Evolutionary conservation across 768 basidiomycete species (phyloP), one percentile per base, ranked within the genome.

Genomic region (Pulveroboletus ravenelii): DNA sequence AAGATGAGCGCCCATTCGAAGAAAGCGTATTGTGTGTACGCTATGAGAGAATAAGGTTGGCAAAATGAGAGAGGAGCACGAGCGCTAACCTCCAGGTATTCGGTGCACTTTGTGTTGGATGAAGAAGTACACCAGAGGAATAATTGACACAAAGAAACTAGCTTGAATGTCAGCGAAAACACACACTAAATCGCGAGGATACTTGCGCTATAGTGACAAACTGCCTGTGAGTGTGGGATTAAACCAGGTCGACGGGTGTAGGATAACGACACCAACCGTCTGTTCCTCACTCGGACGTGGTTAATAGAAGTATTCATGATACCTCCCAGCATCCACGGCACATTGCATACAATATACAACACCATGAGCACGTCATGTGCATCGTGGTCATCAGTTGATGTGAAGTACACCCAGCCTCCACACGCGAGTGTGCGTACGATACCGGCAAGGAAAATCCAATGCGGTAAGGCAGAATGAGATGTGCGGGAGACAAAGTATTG

Each of bases 341-440:
- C 60, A 60, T 89, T 92, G 64, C 82, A 79, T 4, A 89, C 74
- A 54, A 95, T 87, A 62, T 94, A 95, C 45, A 78, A 66, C 52
- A 94, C 83, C 93, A 95, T 95, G 63, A 84, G 81, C 34, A 92
- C 69, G 63, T 95, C 93, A 69, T 95, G 93, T 13, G 75, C 73
- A 60, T 88, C 85, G 58, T 91, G 89, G 68, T 88, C 78, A 63
- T 94, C 92, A 45, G 71, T 81, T 3, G 88, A 89, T 0, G 93
- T 93, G 60, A 94, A 82, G 60, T 84, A 95, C 27, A 93, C 89
- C 92, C 92, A 95, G 25, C 93, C 91, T 30, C 89, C 93, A 59
- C 92, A 94, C 3, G 81, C 76, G 30, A 94, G 65, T 0, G 92
- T 92, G 51, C 92, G 75, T 15, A 88, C 63, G 18, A 91, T 55